Percentiles rank a stretch among this genome's conserved stretches.
phyloP scores from a whole-genome alignment of 805 yeast genomes.

The Monosporozyma yasuniensis region DNA sequence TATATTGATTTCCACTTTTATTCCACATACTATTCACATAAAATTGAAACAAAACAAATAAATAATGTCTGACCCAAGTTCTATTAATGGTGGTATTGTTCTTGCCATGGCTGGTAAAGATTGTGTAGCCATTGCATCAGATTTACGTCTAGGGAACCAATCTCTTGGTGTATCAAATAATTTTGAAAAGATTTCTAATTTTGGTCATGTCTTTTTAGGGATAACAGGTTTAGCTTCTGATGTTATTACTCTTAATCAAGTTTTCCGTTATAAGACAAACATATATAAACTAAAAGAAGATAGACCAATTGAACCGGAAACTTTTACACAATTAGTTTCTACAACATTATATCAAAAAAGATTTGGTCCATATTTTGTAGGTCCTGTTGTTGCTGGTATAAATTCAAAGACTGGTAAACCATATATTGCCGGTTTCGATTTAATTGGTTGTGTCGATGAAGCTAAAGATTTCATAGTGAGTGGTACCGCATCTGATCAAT shows the following conservation, averaged over 20 bases:
- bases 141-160: constrained; percentile 87
- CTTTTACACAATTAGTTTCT: constrained; percentile 87
- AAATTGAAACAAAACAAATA: not conserved
- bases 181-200: constrained; percentile 84
- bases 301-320: constrained; percentile 83
- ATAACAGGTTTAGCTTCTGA: constrained; percentile 94
- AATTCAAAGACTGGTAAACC: constrained; percentile 77
- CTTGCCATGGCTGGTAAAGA: constrained; percentile 99
- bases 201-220: constrained; percentile 81
- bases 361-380: constrained; percentile 93
- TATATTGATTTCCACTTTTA: no score
- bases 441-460: constrained; percentile 91
- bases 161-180: constrained; percentile 86
- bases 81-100: constrained; percentile 87
- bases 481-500: constrained; percentile 95
- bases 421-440: constrained; percentile 89
- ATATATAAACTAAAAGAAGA: constrained; percentile 87
- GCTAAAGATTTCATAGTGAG: constrained; percentile 91
- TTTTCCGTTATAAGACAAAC: constrained; percentile 76
- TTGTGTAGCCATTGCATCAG: constrained; percentile 96
- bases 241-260: constrained; percentile 75
- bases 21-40: not conserved
- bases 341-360: constrained; percentile 83
- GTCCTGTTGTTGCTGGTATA: constrained; percentile 94
- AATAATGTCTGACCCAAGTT: constrained; percentile 67